A percentile compares a stretch with the other conserved stretches of the same genome.
Conservation (phyloP, 306 rosid genomes). For the Rosa persica region DNA sequence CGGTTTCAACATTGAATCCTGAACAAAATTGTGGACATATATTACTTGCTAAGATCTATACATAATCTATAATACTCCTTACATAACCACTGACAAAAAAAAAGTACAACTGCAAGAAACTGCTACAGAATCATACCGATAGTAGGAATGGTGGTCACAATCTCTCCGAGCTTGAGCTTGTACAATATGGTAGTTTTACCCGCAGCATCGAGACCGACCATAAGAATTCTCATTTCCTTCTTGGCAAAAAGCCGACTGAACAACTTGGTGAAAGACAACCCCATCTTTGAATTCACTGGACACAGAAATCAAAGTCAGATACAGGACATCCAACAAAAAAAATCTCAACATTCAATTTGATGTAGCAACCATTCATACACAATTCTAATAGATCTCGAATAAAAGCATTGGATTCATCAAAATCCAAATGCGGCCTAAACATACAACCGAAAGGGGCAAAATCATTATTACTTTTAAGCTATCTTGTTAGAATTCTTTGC, state of each 20-base stretch:
- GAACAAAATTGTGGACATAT: neutral
- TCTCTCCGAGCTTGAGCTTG: constrained; percentile 76
- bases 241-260: constrained; percentile 76
- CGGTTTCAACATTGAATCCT: constrained; percentile 83
- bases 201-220: constrained; percentile 56
- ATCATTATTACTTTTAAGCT: neutral
- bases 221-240: constrained; percentile 60
- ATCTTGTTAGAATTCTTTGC: neutral
- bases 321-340: neutral
- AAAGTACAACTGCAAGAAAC: neutral
- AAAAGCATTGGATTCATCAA: neutral
- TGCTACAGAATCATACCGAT: constrained; percentile 45
- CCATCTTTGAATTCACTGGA: constrained; percentile 52
- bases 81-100: neutral
- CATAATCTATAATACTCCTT: neutral
- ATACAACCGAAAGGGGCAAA: neutral
- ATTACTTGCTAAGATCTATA: neutral
- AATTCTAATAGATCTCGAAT: neutral
- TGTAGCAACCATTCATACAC: neutral
- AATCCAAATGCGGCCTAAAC: neutral
- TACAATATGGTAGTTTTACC: constrained; percentile 76
- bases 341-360: neutral
- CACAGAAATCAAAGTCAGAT: constrained; percentile 17
- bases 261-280: constrained; percentile 64
- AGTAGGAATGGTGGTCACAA: constrained; percentile 73